Conservation (phyloP, 352 stramenopile species). For the Blastocystis hominis region DNA sequence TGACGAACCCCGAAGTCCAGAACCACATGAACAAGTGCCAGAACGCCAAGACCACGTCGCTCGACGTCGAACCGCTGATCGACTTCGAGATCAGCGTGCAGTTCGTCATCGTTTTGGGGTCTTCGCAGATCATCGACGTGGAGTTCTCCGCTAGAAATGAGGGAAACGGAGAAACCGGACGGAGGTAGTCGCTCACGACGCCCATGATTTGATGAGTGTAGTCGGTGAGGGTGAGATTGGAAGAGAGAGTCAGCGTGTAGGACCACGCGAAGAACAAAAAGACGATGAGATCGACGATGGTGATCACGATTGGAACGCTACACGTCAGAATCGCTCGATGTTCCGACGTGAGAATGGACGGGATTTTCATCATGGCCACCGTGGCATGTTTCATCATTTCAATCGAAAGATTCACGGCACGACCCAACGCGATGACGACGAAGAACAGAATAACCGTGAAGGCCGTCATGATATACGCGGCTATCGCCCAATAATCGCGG, state of each 20-base stretch:
- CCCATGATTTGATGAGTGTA: slow-evolving; percentile 61
- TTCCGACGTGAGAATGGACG: slow-evolving; percentile 67
- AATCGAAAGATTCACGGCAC: slow-evolving; percentile 69
- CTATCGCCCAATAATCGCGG: slow-evolving; percentile 70
- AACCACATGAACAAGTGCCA: slow-evolving; percentile 82
- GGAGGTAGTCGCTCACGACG: slow-evolving; percentile 54
- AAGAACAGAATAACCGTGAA: slow-evolving; percentile 68
- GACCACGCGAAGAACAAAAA: slow-evolving; percentile 70
- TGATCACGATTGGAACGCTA: slow-evolving; percentile 65
- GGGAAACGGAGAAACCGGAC: background rate
- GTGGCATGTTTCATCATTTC: slow-evolving; percentile 72
- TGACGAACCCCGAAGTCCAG: slow-evolving; percentile 87
- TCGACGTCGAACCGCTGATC: slow-evolving; percentile 61
- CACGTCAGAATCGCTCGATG: slow-evolving; percentile 7
- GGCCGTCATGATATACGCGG: slow-evolving; percentile 68
- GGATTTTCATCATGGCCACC: slow-evolving; percentile 65
- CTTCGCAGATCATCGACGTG: slow-evolving; percentile 61
- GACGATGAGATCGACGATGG: slow-evolving; percentile 66
- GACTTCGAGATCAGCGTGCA: slow-evolving; percentile 73
- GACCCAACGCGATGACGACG: slow-evolving; percentile 73
- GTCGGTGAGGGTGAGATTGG: slow-evolving; percentile 66
- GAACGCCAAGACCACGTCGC: slow-evolving; percentile 61
- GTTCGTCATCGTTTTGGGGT: slow-evolving; percentile 70
- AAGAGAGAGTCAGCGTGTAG: slow-evolving; percentile 68
- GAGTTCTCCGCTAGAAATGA: slow-evolving; percentile 57